Evolutionary conservation across 768 basidiomycete genomes (phyloP).

Genomic region (Suillus placidus): DNA sequence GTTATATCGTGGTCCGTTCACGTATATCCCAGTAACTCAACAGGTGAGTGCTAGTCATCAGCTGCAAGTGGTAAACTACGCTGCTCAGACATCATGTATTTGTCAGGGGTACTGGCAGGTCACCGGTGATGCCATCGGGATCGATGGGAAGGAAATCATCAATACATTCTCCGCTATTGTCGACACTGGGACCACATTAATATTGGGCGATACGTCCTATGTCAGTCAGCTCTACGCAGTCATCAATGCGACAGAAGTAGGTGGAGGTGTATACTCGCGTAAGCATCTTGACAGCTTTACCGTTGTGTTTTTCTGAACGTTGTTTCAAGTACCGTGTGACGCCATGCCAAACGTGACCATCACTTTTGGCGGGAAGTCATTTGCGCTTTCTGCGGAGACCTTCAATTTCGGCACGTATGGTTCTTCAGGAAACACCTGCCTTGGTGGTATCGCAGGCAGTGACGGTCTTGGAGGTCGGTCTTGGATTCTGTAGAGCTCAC

Average conservation of each 20-base stretch:
- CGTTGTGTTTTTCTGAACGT: conserved; percentile 10
- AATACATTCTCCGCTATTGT: conserved; percentile 32
- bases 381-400: conserved; percentile 32
- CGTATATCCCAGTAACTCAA: conserved; percentile 36
- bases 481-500: background rate
- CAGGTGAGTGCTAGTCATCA: conserved; percentile 24
- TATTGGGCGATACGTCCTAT: conserved; percentile 44
- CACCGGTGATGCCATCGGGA: conserved; percentile 18
- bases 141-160: conserved; percentile 24
- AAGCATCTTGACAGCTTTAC: background rate
- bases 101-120: conserved; percentile 30
- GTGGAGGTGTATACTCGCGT: conserved; percentile 41
- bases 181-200: conserved; percentile 53
- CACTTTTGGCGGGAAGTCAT: conserved; percentile 35
- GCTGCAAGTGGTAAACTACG: background rate
- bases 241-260: conserved; percentile 34
- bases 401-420: conserved; percentile 41
- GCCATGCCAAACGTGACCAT: conserved; percentile 34
- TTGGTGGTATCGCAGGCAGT: conserved; percentile 21
- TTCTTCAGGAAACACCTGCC: conserved; percentile 15
- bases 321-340: conserved; percentile 26
- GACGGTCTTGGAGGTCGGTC: conserved; percentile 26
- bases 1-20: conserved; percentile 42
- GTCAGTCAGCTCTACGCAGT: conserved; percentile 34
- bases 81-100: conserved; percentile 2